These are phyloP conservation scores for Stromatinia cepivora DNA, from an alignment of 2,329 filamentous ascomycete species.

Conservation along the genomic window DNA sequence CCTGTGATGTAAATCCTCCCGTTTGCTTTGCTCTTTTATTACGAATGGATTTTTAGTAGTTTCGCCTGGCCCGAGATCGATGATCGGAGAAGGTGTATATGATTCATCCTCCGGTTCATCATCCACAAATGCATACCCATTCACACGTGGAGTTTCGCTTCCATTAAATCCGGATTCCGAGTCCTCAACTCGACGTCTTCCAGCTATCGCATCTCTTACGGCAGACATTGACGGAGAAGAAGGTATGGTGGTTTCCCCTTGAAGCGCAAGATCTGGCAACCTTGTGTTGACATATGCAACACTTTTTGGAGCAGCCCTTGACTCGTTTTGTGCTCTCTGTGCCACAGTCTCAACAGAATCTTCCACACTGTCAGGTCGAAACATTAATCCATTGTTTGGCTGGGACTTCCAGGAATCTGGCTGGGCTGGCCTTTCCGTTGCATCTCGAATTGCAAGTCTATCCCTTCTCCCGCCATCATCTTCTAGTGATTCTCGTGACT, in stretches of 20 bases:
- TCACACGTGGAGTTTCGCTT: conserved; percentile 82
- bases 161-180: conserved; percentile 59
- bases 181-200: conserved; percentile 62
- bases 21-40: conserved; percentile 69
- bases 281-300: conserved; percentile 85
- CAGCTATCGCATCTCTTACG: conserved; percentile 79
- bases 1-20: conserved; percentile 79
- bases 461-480: conserved; percentile 59
- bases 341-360: conserved; percentile 61
- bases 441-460: conserved; percentile 64
- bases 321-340: conserved; percentile 67
- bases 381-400: conserved; percentile 87
- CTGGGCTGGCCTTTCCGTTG: conserved; percentile 70
- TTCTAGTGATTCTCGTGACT: conserved; percentile 48
- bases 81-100: conserved; percentile 45
- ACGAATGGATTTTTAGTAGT: conserved; percentile 77
- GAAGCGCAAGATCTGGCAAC: conserved; percentile 54
- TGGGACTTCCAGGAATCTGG: conserved; percentile 73
- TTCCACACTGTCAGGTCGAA: conserved; percentile 66
- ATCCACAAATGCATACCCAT: conserved; percentile 93
- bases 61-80: conserved; percentile 60
- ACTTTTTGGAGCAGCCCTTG: conserved; percentile 72
- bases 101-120: conserved; percentile 62
- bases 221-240: conserved; percentile 82
- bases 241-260: conserved; percentile 51